Conservation (phyloP, 75 land plant genomes). For the Picea sitchensis region DNA sequence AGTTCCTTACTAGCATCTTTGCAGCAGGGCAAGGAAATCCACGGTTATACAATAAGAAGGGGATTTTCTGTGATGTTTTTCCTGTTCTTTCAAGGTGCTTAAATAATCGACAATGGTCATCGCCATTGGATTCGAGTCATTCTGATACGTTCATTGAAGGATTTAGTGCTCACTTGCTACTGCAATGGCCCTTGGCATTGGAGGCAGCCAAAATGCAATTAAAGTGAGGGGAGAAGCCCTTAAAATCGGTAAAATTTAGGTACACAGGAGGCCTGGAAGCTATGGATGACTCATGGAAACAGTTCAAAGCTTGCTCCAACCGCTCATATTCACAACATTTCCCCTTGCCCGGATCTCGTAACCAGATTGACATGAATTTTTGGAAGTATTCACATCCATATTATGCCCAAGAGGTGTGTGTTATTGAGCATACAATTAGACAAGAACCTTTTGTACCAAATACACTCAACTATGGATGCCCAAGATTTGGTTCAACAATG, state of each 20-base stretch:
- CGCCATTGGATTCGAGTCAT: not conserved
- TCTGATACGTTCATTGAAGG: not conserved
- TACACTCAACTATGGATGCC: slow-evolving; percentile 15
- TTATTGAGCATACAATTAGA: slow-evolving; percentile 15
- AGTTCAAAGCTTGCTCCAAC: not conserved
- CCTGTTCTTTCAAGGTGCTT: too few species aligned
- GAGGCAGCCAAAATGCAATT: not conserved
- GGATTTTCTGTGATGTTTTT: too few species aligned
- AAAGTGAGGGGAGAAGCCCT: not conserved
- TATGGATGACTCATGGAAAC: slow-evolving; percentile 7
- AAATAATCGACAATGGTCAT: too few species aligned
- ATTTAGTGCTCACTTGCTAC: not conserved
- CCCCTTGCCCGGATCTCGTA: slow-evolving; percentile 10
- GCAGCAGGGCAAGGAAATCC: too few species aligned
- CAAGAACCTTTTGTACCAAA: slow-evolving; percentile 32
- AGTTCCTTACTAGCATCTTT: too few species aligned
- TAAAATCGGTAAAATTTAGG: not conserved
- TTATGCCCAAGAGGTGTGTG: slow-evolving; percentile 30
- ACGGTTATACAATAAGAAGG: too few species aligned
- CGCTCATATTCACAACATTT: slow-evolving; percentile 9
- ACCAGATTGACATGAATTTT: slow-evolving; percentile 29
- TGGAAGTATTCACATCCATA: slow-evolving; percentile 23
- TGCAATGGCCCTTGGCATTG: not conserved
- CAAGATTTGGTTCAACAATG: slow-evolving; percentile 8
- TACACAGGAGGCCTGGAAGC: not conserved